Base-by-base conservation (phyloP, 805 yeast species). In the Yarrowia alimentaria region DNA sequence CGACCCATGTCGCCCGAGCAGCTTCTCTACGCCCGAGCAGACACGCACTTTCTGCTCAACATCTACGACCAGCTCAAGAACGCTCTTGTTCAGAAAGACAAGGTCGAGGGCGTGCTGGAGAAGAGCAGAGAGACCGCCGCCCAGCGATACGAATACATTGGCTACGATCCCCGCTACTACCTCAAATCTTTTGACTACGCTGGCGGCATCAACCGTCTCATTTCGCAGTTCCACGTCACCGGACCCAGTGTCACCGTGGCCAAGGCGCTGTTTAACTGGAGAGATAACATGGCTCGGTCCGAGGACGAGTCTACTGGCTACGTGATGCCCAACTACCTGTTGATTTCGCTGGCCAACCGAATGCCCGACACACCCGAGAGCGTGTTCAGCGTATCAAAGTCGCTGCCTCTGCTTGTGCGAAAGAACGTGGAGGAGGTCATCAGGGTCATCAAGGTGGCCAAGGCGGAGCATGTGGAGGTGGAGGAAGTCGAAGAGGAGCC, bases 1-100 rank as follows among this genome's bases (percentile, higher is more conserved):
- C 75, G 99, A 57, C 99, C 99, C 0, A 68, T 93, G 47, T 76
- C 86, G 1, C 64, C 70, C 8, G 80, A 86, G 29, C 83, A 93
- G 90, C 66, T 73, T 54, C 78, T 83, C 12, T 93, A 93, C 64
- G 99, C 99, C 0, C 76, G 95, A 56, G 85, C 96, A 0, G 99
- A 93, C 66, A 93, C 99, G 0, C 99, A 93, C 66, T 93, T 89
- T 60, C 68, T 93, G 47, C 71, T 93, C 28, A 78, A 84, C 64
- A 84, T 93, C 12, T 93, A 74, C 66, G 91, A 88, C 61, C 77
- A 77, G 55, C 66, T 93, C 65, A 80, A 79, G 55, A 82, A 82
- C 57, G 72, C 74, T 60, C 69, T 91, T 12, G 60, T 84, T 2
- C 74, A 75, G 20, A 63, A 68, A 31, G 70, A 74, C 32, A 75